Percentiles rank a stretch among this genome's conserved stretches.
These are phyloP conservation scores for Xylariaceae sp. DNA, from an alignment of 2,329 filamentous ascomycete genomes.

Conservation along the genomic window DNA sequence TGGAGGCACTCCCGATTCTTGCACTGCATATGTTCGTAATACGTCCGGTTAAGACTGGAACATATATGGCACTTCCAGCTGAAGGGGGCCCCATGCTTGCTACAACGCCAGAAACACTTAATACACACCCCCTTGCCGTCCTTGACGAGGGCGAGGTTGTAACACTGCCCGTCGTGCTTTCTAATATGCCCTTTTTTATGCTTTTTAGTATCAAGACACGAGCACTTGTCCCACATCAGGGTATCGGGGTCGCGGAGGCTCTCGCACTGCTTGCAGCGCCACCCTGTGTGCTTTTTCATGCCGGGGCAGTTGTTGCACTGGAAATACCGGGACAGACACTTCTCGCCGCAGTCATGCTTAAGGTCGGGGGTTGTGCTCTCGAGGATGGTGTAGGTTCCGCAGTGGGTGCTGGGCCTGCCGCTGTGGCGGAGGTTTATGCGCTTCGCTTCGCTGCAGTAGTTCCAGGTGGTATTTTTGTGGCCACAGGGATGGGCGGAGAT, in stretches of 20 bases:
- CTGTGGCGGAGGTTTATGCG: constrained; percentile 11
- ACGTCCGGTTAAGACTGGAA: background rate
- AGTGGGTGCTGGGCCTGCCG: constrained; percentile 6
- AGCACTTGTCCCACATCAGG: constrained; percentile 15
- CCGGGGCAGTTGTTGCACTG: constrained; percentile 24
- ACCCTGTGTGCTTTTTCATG: constrained; percentile 28
- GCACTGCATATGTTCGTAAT: too few species aligned
- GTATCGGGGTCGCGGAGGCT: constrained; percentile 13
- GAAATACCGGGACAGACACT: constrained; percentile 28
- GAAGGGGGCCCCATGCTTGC: too few species aligned
- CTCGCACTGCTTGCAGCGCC: constrained; percentile 26
- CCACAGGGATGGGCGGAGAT: constrained; percentile 31
- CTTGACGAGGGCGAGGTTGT: constrained; percentile 9
- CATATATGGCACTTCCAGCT: constrained; percentile 24
- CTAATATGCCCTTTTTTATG: too few species aligned
- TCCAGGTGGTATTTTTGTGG: constrained; percentile 18
- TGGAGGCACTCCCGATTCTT: too few species aligned
- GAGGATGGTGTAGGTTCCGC: constrained; percentile 1
- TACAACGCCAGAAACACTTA: too few species aligned
- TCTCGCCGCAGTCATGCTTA: constrained; percentile 22
- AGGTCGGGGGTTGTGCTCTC: too few species aligned
- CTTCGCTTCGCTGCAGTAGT: constrained; percentile 26
- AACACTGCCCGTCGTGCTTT: too few species aligned
- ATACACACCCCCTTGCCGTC: too few species aligned
- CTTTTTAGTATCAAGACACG: constrained; percentile 18